Percentiles rank a stretch among this genome's conserved stretches.
phyloP scores from a whole-genome alignment of 441 rosid genomes.

The Populus hybrid region DNA sequence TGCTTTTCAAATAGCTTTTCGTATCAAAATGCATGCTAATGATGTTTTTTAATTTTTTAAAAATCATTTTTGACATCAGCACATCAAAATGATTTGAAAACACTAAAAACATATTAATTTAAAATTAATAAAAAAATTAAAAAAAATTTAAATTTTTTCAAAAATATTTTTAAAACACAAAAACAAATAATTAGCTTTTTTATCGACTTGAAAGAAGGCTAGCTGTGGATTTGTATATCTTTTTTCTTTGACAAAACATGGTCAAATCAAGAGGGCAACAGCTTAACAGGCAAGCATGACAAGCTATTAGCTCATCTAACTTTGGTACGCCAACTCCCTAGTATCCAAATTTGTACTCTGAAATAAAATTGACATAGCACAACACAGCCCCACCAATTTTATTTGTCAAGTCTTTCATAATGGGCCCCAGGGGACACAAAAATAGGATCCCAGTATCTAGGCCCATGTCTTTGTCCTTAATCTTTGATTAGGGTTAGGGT shows the following conservation, averaged over 20 bases:
- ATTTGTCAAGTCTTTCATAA: background rate
- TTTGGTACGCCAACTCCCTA: constrained; percentile 25
- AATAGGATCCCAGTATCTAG: constrained; percentile 25
- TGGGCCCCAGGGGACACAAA: constrained; percentile 8
- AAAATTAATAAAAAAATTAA: too few relatives aligned
- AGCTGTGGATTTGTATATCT: too few relatives aligned
- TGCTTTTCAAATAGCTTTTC: too few relatives aligned
- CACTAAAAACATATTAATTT: too few relatives aligned
- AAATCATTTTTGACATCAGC: too few relatives aligned
- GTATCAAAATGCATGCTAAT: too few relatives aligned
- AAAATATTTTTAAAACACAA: too few relatives aligned
- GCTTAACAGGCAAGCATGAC: constrained; percentile 2
- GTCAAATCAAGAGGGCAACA: background rate
- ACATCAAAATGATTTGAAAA: too few relatives aligned
- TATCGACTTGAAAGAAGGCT: too few relatives aligned
- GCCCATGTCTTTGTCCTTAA: constrained; percentile 25
- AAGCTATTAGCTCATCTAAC: constrained; percentile 20
- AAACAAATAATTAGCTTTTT: too few relatives aligned
- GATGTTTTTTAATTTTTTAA: too few relatives aligned
- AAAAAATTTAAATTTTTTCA: too few relatives aligned
- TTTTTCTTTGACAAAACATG: background rate
- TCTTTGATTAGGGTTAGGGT: constrained; percentile 21
- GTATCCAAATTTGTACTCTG: constrained; percentile 3
- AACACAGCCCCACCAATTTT: constrained; percentile 9
- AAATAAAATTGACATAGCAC: background rate